Evolutionary conservation across 768 basidiomycete species (phyloP), one percentile per base, ranked within the genome.

Genomic region (Leccinum uliginosum): DNA sequence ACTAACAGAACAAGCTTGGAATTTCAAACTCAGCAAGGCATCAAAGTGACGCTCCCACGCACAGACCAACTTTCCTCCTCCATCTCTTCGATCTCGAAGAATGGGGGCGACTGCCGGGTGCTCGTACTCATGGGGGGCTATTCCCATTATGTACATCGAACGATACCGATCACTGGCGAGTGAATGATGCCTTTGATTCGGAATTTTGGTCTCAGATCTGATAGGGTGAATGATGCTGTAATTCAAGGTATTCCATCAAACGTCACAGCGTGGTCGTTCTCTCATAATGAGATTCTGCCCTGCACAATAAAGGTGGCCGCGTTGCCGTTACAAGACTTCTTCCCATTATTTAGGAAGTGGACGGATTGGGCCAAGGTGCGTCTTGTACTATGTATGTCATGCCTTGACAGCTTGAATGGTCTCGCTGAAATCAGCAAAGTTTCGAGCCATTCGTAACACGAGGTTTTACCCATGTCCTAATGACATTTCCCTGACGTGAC

Each of bases 1-100:
- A 54, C 65, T 55, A 61, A 69, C 66, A 59, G 64, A 74, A 75
- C 64, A 75, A 61, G 67, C 68, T 71, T 69, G 61, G 58, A 71
- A 68, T 60, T 76, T 77, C 68, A 73, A 74, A 75, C 78, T 76
- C 78, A 73, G 78, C 73, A 61, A 14, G 26, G 50, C 51, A 60
- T 69, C 53, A 53, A 35, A 0, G 3, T 54, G 34, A 6, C 49
- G 9, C 73, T 80, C 79, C 71, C 78, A 79, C 78, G 78, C 79
- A 79, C 76, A 59, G 77, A 72, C 77, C 78, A 69, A 2, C 40
- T 26, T 44, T n/a, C 21, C 43, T 11, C 43, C 7, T 40, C n/a
- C 38, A 40, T 9, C 32, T 14, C 32, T 15, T 34, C 32, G 32
- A 34, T 14, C 32, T 14, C 11, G 19, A 21, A 44, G 15, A 21